These are phyloP conservation scores for Aleurites moluccanus DNA, from an alignment of 441 rosid genomes.

Conservation along the genomic window DNA sequence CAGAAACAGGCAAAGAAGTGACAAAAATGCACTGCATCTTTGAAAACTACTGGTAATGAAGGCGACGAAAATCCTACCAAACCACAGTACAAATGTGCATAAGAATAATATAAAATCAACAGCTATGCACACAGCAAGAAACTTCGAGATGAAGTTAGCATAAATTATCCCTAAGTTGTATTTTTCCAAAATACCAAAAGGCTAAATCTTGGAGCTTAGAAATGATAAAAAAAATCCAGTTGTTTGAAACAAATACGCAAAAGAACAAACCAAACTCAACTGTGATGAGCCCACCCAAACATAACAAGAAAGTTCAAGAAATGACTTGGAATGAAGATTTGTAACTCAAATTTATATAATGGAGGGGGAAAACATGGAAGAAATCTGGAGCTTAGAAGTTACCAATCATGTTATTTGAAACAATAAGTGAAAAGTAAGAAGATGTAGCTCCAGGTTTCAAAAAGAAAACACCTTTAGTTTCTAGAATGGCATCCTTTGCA, in stretches of 20 bases:
- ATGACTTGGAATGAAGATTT: background rate
- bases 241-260: background rate
- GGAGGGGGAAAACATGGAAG: background rate
- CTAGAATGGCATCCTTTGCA: background rate
- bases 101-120: slow-evolving; percentile 2
- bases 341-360: background rate
- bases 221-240: background rate
- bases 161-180: background rate
- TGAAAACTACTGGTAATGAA: background rate
- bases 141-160: background rate
- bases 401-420: background rate
- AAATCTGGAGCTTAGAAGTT: background rate
- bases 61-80: background rate
- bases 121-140: background rate
- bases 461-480: background rate
- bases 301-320: background rate
- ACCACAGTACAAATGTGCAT: background rate
- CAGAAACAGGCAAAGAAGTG: background rate
- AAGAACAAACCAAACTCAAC: background rate
- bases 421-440: background rate
- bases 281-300: background rate
- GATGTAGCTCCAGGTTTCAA: background rate
- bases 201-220: too few relatives aligned
- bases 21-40: background rate
- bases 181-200: background rate